Percentiles rank a stretch among this genome's conserved stretches.
These are phyloP conservation scores for Talaromyces funiculosus DNA, from an alignment of 2,329 filamentous ascomycete species.

Conservation along the genomic window DNA sequence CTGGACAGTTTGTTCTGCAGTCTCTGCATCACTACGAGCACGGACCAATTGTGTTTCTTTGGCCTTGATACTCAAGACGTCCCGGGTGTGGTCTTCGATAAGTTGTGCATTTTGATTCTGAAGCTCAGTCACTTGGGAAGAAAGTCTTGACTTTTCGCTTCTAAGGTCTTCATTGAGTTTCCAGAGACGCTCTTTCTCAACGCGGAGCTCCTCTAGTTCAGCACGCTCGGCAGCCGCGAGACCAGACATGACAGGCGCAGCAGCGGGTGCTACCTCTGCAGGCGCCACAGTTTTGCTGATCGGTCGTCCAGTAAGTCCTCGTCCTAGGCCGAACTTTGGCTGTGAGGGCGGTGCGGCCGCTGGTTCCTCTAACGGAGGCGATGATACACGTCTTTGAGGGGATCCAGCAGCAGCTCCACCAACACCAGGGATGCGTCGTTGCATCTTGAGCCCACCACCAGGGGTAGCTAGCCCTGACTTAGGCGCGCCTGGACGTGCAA, in stretches of 20 bases:
- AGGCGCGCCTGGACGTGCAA: constrained; percentile 43
- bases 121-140: constrained; percentile 84
- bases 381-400: constrained; percentile 39
- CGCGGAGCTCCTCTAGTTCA: constrained; percentile 84
- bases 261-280: constrained; percentile 42
- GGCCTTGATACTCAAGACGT: constrained; percentile 93
- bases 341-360: constrained; percentile 31
- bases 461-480: constrained; percentile 40
- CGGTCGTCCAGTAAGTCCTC: constrained; percentile 77
- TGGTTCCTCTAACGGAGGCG: constrained; percentile 41
- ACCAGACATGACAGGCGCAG: constrained; percentile 49
- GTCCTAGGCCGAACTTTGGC: constrained; percentile 59
- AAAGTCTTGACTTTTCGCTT: constrained; percentile 72
- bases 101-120: constrained; percentile 95
- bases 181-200: constrained; percentile 71
- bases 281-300: constrained; percentile 59
- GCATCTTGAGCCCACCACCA: constrained; percentile 37
- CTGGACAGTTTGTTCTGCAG: constrained; percentile 79
- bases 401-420: constrained; percentile 29
- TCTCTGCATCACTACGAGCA: constrained; percentile 81
- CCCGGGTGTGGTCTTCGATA: constrained; percentile 94
- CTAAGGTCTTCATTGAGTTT: constrained; percentile 74
- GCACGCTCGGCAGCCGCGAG: constrained; percentile 76
- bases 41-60: constrained; percentile 97
- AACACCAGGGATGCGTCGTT: constrained; percentile 41